phyloP scores from a whole-genome alignment of 2,329 filamentous ascomycete species.

The Aureobasidium lini region DNA sequence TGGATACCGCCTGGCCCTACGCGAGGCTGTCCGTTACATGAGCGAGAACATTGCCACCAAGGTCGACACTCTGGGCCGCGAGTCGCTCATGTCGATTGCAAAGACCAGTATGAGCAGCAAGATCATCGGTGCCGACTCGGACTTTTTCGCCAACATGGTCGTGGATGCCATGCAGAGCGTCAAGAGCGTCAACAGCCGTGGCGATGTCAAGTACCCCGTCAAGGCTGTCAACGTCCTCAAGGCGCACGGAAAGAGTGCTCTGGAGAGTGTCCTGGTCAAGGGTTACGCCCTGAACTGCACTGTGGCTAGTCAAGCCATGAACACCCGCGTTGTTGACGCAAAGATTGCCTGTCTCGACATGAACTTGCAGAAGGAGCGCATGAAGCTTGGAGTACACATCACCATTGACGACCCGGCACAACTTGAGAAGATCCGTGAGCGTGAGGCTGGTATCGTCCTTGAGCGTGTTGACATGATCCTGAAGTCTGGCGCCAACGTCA shows the following conservation, averaged over 20 bases:
- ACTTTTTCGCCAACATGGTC: slow-evolving; percentile 96
- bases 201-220: slow-evolving; percentile 92
- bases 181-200: slow-evolving; percentile 83
- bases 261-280: slow-evolving; percentile 85
- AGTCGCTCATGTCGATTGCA: slow-evolving; percentile 87
- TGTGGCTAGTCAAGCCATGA: slow-evolving; percentile 96
- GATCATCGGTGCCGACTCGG: slow-evolving; percentile 90
- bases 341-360: slow-evolving; percentile 97
- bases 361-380: slow-evolving; percentile 97
- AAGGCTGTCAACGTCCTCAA: slow-evolving; percentile 99
- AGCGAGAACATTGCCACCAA: slow-evolving; percentile 96
- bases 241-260: slow-evolving; percentile 87
- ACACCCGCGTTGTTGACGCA: slow-evolving; percentile 80
- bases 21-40: slow-evolving; percentile 98
- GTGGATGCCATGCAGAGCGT: slow-evolving; percentile 95
- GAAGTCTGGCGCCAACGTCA: slow-evolving; percentile 91
- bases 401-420: slow-evolving; percentile 96
- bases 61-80: slow-evolving; percentile 82
- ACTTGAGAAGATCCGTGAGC: slow-evolving; percentile 90
- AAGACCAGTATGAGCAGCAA: slow-evolving; percentile 99
- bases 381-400: slow-evolving; percentile 98
- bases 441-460: slow-evolving; percentile 86
- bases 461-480: slow-evolving; percentile 96
- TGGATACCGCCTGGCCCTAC: slow-evolving; percentile 87
- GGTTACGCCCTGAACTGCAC: slow-evolving; percentile 98